Evolutionary conservation across 208 protist species (phyloP).

Genomic region (Endotrypanum monterogeii): DNA sequence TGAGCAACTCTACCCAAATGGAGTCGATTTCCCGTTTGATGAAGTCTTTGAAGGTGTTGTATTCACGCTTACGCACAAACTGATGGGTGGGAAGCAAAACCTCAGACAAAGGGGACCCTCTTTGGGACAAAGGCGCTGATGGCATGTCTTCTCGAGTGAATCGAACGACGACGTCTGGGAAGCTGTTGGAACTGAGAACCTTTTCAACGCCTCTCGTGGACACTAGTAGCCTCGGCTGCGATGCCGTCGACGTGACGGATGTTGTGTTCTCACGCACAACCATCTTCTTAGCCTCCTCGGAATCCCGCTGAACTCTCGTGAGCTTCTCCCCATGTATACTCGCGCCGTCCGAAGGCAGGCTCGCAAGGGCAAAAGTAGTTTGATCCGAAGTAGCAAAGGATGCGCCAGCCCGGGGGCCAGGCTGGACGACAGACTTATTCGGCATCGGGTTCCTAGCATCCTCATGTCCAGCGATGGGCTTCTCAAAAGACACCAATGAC

Average conservation of each 20-base stretch:
- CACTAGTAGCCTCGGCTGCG: not conserved
- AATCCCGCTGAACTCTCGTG: conserved; percentile 20
- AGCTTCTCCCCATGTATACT: not conserved
- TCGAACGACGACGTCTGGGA: not conserved
- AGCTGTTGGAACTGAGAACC: not conserved
- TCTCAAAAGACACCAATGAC: too few species aligned
- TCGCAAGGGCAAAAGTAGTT: not conserved
- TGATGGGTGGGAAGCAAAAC: conserved; percentile 49
- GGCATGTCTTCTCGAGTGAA: not conserved
- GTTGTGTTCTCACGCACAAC: conserved; percentile 20
- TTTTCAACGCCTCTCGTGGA: not conserved
- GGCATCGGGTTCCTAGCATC: not conserved
- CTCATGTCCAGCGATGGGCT: not conserved
- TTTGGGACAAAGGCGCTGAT: not conserved
- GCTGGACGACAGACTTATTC: not conserved
- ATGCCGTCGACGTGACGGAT: not conserved
- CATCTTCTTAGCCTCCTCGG: conserved; percentile 25
- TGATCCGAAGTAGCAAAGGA: not conserved
- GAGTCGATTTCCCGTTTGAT: conserved; percentile 63
- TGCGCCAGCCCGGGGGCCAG: not conserved
- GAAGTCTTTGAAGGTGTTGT: conserved; percentile 52
- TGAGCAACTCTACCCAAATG: conserved; percentile 69
- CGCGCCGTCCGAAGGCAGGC: not conserved
- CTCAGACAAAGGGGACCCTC: conserved; percentile 28
- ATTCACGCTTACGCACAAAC: conserved; percentile 63